Evolutionary conservation across 2,329 filamentous ascomycete genomes (phyloP).

Genomic region (Nigrograna mackinnonii): DNA sequence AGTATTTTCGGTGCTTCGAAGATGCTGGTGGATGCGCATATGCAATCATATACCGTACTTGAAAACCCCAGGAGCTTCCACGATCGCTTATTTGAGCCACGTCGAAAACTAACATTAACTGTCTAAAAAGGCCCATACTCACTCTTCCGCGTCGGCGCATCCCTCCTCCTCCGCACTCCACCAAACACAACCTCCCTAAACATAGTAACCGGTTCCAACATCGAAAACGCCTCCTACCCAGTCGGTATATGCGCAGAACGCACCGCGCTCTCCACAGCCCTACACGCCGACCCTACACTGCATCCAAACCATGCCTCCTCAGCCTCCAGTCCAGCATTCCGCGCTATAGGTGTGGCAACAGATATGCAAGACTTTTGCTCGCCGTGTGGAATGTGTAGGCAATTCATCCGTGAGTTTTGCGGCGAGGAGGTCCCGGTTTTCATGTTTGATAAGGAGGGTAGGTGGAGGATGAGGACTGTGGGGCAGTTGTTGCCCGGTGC

Average conservation of each 20-base stretch:
- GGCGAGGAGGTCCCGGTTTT: constrained; percentile 69
- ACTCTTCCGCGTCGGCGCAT: constrained; percentile 85
- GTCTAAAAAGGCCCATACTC: constrained; percentile 73
- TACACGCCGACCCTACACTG: constrained; percentile 59
- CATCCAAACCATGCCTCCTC: too few relatives aligned
- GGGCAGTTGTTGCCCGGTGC: constrained; percentile 62
- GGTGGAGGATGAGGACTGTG: constrained; percentile 71
- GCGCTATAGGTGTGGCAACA: constrained; percentile 83
- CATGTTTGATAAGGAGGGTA: constrained; percentile 87
- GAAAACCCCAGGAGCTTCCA: too few relatives aligned
- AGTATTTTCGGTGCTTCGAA: constrained; percentile 33
- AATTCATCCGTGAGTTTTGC: constrained; percentile 65
- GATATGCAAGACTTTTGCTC: constrained; percentile 60
- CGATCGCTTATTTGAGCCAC: too few relatives aligned
- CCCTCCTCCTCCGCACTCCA: constrained; percentile 60
- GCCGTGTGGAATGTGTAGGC: constrained; percentile 95
- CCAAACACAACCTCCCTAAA: constrained; percentile 42
- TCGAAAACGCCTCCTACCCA: constrained; percentile 92
- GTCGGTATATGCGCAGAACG: constrained; percentile 96
- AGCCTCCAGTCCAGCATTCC: constrained; percentile 51
- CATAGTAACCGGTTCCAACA: constrained; percentile 69
- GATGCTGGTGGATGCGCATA: too few relatives aligned
- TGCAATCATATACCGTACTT: too few relatives aligned
- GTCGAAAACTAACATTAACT: background rate
- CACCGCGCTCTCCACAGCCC: constrained; percentile 78